Evolutionary conservation across 169 alveolate genomes (phyloP).

Genomic region (Plasmodium cynomolgi): DNA sequence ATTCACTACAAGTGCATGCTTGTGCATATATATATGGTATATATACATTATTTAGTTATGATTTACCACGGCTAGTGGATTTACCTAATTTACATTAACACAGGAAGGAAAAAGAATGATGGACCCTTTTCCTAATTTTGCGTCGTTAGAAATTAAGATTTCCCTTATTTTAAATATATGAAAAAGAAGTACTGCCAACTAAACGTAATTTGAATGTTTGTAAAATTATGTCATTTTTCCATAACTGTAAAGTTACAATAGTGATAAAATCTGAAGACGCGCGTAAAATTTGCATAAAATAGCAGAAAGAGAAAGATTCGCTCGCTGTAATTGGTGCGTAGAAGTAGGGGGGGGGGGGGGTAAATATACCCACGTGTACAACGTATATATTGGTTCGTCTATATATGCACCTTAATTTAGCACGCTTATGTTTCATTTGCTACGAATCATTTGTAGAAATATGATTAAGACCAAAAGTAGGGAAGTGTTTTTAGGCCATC

Average conservation of each 20-base stretch:
- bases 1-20: not conserved
- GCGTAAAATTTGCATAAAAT: not conserved
- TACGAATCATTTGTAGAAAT: not conserved
- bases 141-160: not conserved
- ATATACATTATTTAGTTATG: not conserved
- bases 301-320: not conserved
- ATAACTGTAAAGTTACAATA: not conserved
- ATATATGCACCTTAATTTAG: not conserved
- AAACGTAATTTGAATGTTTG: not conserved
- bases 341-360: not conserved
- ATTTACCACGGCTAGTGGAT: not conserved
- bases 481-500: not conserved
- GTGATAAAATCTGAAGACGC: not conserved
- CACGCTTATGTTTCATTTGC: not conserved
- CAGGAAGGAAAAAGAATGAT: not conserved
- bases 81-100: not conserved
- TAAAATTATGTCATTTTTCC: not conserved
- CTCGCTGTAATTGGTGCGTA: not conserved
- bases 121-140: not conserved
- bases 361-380: not conserved
- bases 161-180: not conserved
- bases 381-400: not conserved
- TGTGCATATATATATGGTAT: not conserved
- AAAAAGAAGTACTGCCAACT: not conserved
- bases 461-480: not conserved